Percentiles rank a stretch among this genome's conserved stretches.
Conservation (phyloP, 352 stramenopile species). For the Phytophthora nicotianae region DNA sequence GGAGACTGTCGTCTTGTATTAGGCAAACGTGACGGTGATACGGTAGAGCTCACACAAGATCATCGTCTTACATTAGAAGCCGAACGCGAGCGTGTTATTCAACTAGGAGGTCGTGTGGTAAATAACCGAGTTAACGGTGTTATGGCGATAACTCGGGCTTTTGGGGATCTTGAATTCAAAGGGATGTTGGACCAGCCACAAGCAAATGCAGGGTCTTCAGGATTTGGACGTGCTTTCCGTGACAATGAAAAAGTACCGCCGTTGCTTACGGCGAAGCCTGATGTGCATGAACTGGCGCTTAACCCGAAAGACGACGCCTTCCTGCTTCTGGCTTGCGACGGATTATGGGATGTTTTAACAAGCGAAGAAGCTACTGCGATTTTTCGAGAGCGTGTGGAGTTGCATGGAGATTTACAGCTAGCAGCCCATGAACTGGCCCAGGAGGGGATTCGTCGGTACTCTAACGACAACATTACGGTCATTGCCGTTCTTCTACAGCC, state of each 20-base stretch:
- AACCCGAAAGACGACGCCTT: conserved; percentile 57
- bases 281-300: conserved; percentile 49
- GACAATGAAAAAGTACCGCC: conserved; percentile 59
- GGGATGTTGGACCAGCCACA: conserved; percentile 32
- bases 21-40: conserved; percentile 41
- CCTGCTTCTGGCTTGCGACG: conserved; percentile 81
- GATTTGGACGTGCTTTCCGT: conserved; percentile 19
- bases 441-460: conserved; percentile 73
- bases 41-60: conserved; percentile 64
- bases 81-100: conserved; percentile 62
- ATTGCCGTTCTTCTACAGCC: conserved; percentile 37
- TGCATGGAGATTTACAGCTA: conserved; percentile 62
- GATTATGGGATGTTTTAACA: conserved; percentile 83
- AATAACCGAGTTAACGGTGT: conserved; percentile 88
- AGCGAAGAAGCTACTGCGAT: conserved; percentile 67
- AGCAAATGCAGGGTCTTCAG: conserved; percentile 18
- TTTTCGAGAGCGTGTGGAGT: conserved; percentile 50
- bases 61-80: conserved; percentile 57
- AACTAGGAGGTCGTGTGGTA: conserved; percentile 64
- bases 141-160: conserved; percentile 85
- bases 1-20: conserved; percentile 81
- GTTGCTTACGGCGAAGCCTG: conserved; percentile 58
- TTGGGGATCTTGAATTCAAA: conserved; percentile 88
- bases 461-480: conserved; percentile 86
- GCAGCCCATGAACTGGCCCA: conserved; percentile 75